Base-by-base conservation (phyloP, 441 rosid species). In the Geranium incanum region DNA sequence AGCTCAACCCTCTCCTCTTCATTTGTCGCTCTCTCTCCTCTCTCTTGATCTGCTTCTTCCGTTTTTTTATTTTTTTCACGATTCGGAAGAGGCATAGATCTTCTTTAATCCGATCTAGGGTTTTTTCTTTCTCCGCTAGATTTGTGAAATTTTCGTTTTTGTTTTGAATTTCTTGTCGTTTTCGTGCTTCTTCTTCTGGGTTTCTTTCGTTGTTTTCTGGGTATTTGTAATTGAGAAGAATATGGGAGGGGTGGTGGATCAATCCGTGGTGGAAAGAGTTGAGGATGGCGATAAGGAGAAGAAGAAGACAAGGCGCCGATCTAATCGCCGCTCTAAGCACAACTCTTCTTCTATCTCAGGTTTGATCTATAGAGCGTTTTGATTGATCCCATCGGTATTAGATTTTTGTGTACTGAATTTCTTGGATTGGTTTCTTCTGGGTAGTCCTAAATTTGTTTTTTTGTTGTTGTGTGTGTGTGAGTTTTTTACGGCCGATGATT, bases 281-380 rank as follows among this genome's bases (percentile, higher is more conserved):
- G 94, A 85, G 65, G 92, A 81, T 74, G 78, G 81, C 16, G 91
- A 89, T 16, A 85, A 81, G 81, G 90, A 91, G 74, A 80, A 78
- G 84, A 89, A 83, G 84, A 91, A 80, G 86, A 91, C 73, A 72
- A 84, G 77, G 64, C 89, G 92, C 57, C 87, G 92, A 76, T 68
- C 85, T 37, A 78, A 52, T 84, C 92, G 97, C 37, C 91, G 93
- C 78, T 83, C 92, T 11, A 91, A 83, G 78, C 84, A 72, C 72
- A 85, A 69, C 79, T 83, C 65, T 6, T 21, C 85, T 6, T 21
- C 85, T 67, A 69, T 28, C 75, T 62, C 78, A 66, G 88, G 89
- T 81, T 23, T 11, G 19, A n/a, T 36, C 39, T 16, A 28, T 62
- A 5, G 33, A 60, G 33, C 21, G 2, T 16, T 19, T 18, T 52